These are phyloP conservation scores for Bocquillonia castaneifolia DNA, from an alignment of 441 rosid genomes.

Conservation along the genomic window DNA sequence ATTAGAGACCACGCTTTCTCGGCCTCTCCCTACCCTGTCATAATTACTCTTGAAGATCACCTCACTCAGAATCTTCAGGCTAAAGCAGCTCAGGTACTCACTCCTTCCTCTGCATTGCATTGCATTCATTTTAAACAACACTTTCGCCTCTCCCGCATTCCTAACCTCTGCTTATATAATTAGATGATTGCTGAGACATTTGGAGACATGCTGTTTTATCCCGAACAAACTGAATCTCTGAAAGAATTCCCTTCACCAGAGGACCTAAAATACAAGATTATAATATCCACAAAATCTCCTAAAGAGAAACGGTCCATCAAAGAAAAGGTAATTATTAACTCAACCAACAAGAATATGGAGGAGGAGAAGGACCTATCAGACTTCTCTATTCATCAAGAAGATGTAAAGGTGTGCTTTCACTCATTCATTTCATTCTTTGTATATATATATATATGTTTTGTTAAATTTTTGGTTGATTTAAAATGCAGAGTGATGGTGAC, in stretches of 20 bases:
- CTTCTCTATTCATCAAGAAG: conserved; percentile 26
- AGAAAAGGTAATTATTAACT: conserved; percentile 30
- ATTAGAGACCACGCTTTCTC: conserved; percentile 65
- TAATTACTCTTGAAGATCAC: conserved; percentile 89
- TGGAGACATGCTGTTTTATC: conserved; percentile 62
- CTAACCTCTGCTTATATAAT: conserved; percentile 6
- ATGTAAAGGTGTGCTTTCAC: conserved; percentile 48
- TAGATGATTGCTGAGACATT: conserved; percentile 70
- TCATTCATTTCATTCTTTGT: background rate
- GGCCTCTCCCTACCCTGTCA: conserved; percentile 70
- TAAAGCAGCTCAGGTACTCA: conserved; percentile 67
- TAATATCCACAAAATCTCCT: conserved; percentile 88
- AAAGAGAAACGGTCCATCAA: conserved; percentile 40
- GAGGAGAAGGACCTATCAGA: conserved; percentile 56
- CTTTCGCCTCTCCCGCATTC: background rate
- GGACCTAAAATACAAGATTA: conserved; percentile 46
- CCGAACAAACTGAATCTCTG: conserved; percentile 55
- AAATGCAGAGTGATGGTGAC: conserved; percentile 35
- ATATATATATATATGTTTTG: background rate
- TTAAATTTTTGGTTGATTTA: conserved; percentile 6
- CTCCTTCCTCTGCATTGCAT: conserved; percentile 3
- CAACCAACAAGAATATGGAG: conserved; percentile 44
- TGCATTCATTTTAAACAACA: background rate
- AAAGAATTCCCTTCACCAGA: conserved; percentile 75
- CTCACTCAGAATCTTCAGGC: conserved; percentile 72